Conservation (phyloP, 441 rosid species). For the Erodium moschatum region DNA sequence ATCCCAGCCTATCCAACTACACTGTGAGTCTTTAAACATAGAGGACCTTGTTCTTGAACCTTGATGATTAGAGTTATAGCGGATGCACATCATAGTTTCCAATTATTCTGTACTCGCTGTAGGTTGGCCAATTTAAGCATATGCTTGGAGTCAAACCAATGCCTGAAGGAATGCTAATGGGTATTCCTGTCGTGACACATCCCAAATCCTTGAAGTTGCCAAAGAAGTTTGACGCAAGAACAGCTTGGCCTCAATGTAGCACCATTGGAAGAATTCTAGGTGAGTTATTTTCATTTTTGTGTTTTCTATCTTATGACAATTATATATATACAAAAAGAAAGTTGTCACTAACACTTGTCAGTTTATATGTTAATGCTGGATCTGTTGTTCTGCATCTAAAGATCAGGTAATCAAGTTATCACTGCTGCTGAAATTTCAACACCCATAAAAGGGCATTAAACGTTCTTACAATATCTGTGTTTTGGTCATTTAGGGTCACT, state of each 20-base stretch:
- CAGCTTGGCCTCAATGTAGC: slow-evolving; percentile 67
- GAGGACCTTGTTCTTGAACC: background rate
- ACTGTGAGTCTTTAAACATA: slow-evolving; percentile 40
- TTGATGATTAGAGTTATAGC: slow-evolving; percentile 1
- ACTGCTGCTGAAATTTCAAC: background rate
- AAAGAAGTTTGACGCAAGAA: slow-evolving; percentile 69
- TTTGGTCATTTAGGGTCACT: slow-evolving; percentile 64
- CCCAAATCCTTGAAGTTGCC: slow-evolving; percentile 55
- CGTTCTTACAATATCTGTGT: slow-evolving; percentile 7
- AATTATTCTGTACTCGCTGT: background rate
- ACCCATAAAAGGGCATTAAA: background rate
- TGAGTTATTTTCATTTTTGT: slow-evolving; percentile 22
- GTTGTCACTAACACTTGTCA: slow-evolving; percentile 27
- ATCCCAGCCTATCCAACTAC: slow-evolving; percentile 52
- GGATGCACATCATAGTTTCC: slow-evolving; percentile 13
- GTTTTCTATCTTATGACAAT: background rate
- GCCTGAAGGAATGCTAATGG: slow-evolving; percentile 38
- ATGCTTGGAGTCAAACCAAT: slow-evolving; percentile 72
- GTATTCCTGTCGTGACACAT: slow-evolving; percentile 54
- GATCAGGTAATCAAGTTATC: slow-evolving; percentile 45
- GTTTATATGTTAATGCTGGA: slow-evolving; percentile 26
- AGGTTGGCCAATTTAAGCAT: slow-evolving; percentile 73
- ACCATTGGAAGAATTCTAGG: slow-evolving; percentile 77
- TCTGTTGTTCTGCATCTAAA: slow-evolving; percentile 24
- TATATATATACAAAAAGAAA: background rate